These are phyloP conservation scores for Botryotinia narcissicola DNA, from an alignment of 2,329 filamentous ascomycete genomes.

Conservation along the genomic window DNA sequence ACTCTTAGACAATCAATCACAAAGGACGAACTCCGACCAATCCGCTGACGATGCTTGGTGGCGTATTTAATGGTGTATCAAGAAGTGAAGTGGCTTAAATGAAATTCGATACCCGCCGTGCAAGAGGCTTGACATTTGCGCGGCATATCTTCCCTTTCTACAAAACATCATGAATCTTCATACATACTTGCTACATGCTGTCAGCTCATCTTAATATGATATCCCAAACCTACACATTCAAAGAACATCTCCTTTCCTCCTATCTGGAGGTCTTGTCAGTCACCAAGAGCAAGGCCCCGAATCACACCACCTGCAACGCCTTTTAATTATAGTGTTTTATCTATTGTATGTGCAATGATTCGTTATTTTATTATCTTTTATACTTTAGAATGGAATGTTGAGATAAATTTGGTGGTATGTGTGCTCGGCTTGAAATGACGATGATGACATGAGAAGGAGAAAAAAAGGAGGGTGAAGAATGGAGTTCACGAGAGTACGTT, in stretches of 20 bases:
- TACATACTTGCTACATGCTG: not conserved
- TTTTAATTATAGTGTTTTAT: not conserved
- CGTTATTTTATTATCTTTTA: not conserved
- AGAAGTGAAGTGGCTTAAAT: not conserved
- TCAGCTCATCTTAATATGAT: not conserved
- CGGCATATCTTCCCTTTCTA: not conserved
- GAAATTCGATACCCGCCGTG: not conserved
- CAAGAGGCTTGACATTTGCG: not conserved
- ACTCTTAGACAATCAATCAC: not conserved
- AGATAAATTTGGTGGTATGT: not conserved
- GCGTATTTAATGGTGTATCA: not conserved
- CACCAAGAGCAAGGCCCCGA: not conserved
- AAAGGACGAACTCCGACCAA: not conserved
- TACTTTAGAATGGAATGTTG: not conserved
- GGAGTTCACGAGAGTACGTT: not conserved
- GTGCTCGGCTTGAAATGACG: not conserved
- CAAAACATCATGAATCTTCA: not conserved
- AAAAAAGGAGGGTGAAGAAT: not conserved
- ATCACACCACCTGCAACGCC: not conserved
- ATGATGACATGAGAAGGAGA: not conserved
- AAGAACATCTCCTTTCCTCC: not conserved
- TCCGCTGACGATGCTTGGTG: not conserved
- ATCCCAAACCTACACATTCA: not conserved
- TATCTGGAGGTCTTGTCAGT: not conserved
- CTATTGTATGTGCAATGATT: not conserved